These are phyloP conservation scores for Chytriomyces confervae DNA, from an alignment of 192 early-diverging fungal genomes.

Conservation along the genomic window DNA sequence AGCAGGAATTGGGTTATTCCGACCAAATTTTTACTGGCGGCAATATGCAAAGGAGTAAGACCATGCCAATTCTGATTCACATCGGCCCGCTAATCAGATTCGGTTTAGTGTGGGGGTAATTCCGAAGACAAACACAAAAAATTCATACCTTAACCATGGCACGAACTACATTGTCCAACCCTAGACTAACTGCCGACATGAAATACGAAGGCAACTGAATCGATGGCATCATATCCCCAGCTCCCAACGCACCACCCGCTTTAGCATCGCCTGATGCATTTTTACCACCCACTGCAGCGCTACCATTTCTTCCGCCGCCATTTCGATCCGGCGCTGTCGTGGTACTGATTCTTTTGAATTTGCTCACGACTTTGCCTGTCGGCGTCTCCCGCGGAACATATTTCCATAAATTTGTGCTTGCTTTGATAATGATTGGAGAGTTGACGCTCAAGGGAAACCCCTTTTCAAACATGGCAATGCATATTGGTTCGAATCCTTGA, in stretches of 20 bases:
- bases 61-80: constrained; percentile 59
- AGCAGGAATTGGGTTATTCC: constrained; percentile 48
- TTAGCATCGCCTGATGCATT: not conserved
- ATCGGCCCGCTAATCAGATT: constrained; percentile 38
- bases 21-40: constrained; percentile 42
- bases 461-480: constrained; percentile 60
- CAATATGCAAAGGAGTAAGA: constrained; percentile 56
- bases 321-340: not conserved
- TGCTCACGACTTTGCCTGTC: constrained; percentile 30
- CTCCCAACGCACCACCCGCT: constrained; percentile 4
- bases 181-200: constrained; percentile 51
- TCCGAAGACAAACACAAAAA: not conserved
- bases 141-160: constrained; percentile 57
- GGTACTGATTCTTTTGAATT: constrained; percentile 21
- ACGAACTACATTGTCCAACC: constrained; percentile 52
- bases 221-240: not conserved
- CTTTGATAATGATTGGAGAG: constrained; percentile 45
- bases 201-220: constrained; percentile 60
- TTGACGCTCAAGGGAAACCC: constrained; percentile 62
- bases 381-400: constrained; percentile 26
- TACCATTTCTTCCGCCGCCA: no score
- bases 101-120: not conserved
- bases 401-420: constrained; percentile 34
- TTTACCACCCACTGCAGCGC: not conserved
- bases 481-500: constrained; percentile 56